phyloP scores from a whole-genome alignment of 1,139 yeast species.

The Suhomyces anneliseae region DNA sequence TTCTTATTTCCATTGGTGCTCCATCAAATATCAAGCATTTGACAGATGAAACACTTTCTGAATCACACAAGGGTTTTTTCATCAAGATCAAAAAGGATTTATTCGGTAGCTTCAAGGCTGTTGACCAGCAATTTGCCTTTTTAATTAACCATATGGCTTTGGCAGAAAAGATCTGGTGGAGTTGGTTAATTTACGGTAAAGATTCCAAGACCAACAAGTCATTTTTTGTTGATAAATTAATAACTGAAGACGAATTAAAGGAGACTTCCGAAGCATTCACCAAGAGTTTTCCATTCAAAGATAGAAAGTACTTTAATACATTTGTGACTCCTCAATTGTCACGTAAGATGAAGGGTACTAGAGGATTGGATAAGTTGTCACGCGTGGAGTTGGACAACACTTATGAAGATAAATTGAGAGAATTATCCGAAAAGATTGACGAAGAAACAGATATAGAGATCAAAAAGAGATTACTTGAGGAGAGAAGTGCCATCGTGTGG shows the following conservation, averaged over 20 bases:
- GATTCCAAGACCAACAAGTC: slow-evolving; percentile 33
- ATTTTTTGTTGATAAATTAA: slow-evolving; percentile 24
- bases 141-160: slow-evolving; percentile 28
- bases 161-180: slow-evolving; percentile 43
- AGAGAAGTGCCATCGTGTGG: slow-evolving; percentile 33
- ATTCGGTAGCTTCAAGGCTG: slow-evolving; percentile 18
- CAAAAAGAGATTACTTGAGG: slow-evolving; percentile 20
- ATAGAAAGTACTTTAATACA: slow-evolving; percentile 40
- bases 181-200: slow-evolving; percentile 43
- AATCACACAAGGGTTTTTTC: slow-evolving; percentile 23
- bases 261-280: slow-evolving; percentile 18
- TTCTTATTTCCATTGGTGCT: slow-evolving; percentile 26
- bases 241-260: slow-evolving; percentile 26
- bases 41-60: slow-evolving; percentile 35
- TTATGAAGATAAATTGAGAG: slow-evolving; percentile 10
- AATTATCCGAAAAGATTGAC: slow-evolving; percentile 14
- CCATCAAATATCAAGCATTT: slow-evolving; percentile 36
- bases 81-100: slow-evolving; percentile 30
- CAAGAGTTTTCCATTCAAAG: slow-evolving; percentile 30
- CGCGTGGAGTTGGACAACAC: slow-evolving; percentile 2
- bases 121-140: slow-evolving; percentile 29
- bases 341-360: slow-evolving; percentile 38
- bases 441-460: slow-evolving; percentile 9
- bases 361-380: slow-evolving; percentile 30
- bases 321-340: slow-evolving; percentile 48